These are phyloP conservation scores for Aspergillus piperis DNA, from an alignment of 2,329 filamentous ascomycete genomes.

Conservation along the genomic window DNA sequence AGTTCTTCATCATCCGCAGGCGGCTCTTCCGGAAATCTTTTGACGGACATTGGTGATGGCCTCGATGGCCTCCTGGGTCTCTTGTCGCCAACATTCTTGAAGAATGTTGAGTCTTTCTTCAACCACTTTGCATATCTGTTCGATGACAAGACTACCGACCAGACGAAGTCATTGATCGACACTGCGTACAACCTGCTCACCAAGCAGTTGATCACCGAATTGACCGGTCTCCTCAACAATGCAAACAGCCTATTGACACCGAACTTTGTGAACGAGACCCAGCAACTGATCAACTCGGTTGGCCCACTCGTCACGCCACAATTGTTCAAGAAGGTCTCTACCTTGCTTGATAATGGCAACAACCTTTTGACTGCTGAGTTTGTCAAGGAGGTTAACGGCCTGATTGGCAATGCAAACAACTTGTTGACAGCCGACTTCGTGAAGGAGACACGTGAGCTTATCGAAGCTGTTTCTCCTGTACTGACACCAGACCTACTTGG, in stretches of 20 bases:
- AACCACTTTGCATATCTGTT: conserved; percentile 36
- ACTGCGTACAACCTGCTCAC: conserved; percentile 28
- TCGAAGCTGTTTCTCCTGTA: conserved; percentile 29
- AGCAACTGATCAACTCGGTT: conserved; percentile 23
- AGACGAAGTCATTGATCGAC: conserved; percentile 32
- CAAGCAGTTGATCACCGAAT: conserved; percentile 27
- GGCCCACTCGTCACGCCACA: conserved; percentile 19
- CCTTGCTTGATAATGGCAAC: conserved; percentile 22
- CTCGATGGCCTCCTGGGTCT: conserved; percentile 32
- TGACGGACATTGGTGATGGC: conserved; percentile 34
- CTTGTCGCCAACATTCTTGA: conserved; percentile 31
- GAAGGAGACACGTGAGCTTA: conserved; percentile 29
- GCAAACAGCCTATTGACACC: conserved; percentile 22
- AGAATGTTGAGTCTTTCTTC: conserved; percentile 37
- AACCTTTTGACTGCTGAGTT: conserved; percentile 23
- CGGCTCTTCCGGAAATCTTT: conserved; percentile 13
- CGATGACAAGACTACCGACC: conserved; percentile 34
- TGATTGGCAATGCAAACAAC: conserved; percentile 32
- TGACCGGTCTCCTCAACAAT: conserved; percentile 23
- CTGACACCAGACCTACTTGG: conserved; percentile 29
- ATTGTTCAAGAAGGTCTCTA: conserved; percentile 19
- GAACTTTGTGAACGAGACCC: conserved; percentile 28
- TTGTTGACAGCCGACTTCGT: conserved; percentile 30
- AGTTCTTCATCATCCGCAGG: too few relatives aligned
- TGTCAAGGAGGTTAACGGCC: conserved; percentile 33